Evolutionary conservation across 2,329 filamentous ascomycete species (phyloP).

Genomic region (Aspergillus oerlinghausenensis): DNA sequence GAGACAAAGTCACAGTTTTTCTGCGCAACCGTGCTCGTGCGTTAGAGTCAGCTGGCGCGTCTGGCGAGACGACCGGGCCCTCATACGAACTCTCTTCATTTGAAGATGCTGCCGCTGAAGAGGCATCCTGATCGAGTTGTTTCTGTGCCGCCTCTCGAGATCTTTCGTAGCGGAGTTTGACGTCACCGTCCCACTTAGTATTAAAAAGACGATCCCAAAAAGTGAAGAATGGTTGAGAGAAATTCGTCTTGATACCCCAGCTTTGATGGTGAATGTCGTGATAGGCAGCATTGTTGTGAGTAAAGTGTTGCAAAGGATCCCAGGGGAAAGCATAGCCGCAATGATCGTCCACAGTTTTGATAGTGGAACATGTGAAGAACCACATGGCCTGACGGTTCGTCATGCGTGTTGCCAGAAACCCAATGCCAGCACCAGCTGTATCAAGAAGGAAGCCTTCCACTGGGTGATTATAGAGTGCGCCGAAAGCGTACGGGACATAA

Average conservation of each 20-base stretch:
- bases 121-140: slow-evolving; percentile 48
- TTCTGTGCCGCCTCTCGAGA: slow-evolving; percentile 53
- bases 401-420: slow-evolving; percentile 77
- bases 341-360: slow-evolving; percentile 98
- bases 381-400: slow-evolving; percentile 79
- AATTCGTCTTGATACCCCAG: slow-evolving; percentile 83
- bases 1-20: slow-evolving; percentile 29
- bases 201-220: slow-evolving; percentile 84
- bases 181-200: slow-evolving; percentile 76
- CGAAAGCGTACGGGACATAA: slow-evolving; percentile 96
- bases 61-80: slow-evolving; percentile 21
- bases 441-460: slow-evolving; percentile 92
- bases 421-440: slow-evolving; percentile 78
- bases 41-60: slow-evolving; percentile 18
- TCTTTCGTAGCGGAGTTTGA: slow-evolving; percentile 55
- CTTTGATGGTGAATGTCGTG: slow-evolving; percentile 98
- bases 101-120: slow-evolving; percentile 9
- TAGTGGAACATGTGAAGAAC: slow-evolving; percentile 83
- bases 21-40: slow-evolving; percentile 32
- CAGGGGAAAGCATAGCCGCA: slow-evolving; percentile 94
- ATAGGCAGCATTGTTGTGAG: slow-evolving; percentile 91
- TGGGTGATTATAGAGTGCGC: slow-evolving; percentile 94
- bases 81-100: slow-evolving; percentile 26
- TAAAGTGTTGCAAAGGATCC: slow-evolving; percentile 88
- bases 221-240: slow-evolving; percentile 63